phyloP scores from a whole-genome alignment of 805 yeast species.

The Yarrowia sp. region DNA sequence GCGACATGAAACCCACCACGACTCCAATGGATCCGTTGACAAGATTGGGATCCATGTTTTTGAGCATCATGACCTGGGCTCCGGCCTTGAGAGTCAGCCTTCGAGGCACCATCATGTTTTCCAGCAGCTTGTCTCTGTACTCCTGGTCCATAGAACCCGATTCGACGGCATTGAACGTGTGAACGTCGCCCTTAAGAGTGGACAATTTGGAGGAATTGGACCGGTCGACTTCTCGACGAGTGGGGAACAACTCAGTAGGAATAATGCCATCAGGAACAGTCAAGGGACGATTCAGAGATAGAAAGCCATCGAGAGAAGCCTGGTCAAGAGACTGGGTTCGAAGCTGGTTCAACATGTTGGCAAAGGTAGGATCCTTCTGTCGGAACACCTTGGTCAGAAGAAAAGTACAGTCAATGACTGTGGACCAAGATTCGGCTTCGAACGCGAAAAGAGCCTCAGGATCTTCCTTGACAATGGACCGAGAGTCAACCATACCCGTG shows the following conservation, averaged over 20 bases:
- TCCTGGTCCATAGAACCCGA: constrained; percentile 43
- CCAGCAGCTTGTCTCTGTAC: constrained; percentile 55
- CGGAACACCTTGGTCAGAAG: constrained; percentile 82
- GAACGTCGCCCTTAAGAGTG: constrained; percentile 57
- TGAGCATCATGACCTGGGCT: constrained; percentile 94
- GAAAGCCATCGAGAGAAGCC: constrained; percentile 59
- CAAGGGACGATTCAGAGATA: constrained; percentile 48
- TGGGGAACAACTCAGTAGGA: constrained; percentile 90
- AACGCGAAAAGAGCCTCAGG: constrained; percentile 67
- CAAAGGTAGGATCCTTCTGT: constrained; percentile 77
- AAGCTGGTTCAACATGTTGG: constrained; percentile 79
- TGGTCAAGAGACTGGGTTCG: constrained; percentile 71
- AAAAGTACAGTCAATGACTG: constrained; percentile 67
- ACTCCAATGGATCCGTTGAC: constrained; percentile 94
- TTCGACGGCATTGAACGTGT: constrained; percentile 59
- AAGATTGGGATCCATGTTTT: constrained; percentile 73
- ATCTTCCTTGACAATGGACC: not conserved
- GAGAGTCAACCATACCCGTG: constrained; percentile 26
- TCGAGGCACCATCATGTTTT: constrained; percentile 73
- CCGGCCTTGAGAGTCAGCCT: constrained; percentile 71
- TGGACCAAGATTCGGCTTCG: constrained; percentile 73
- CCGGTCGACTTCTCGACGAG: constrained; percentile 80
- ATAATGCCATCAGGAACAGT: constrained; percentile 73
- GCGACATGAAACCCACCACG: constrained; percentile 62
- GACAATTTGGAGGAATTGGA: constrained; percentile 68